Evolutionary conservation across 352 stramenopile genomes (phyloP).

Genomic region (Aphanomyces astaci): DNA sequence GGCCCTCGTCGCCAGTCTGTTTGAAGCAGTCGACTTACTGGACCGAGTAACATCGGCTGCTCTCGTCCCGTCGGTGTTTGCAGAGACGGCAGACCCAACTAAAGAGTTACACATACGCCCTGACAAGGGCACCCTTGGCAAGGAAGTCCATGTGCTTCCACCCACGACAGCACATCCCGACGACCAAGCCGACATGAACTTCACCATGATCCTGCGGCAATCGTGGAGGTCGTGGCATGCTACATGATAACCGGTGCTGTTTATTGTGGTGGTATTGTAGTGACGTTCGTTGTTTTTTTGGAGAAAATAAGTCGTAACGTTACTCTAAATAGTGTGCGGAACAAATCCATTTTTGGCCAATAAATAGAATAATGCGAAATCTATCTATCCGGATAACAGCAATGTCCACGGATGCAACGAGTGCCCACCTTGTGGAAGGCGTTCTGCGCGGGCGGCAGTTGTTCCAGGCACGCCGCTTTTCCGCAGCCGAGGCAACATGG

Average conservation of each 20-base stretch:
- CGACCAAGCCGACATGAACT: background rate
- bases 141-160: background rate
- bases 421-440: too few relatives aligned
- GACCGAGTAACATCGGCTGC: background rate
- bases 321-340: too few relatives aligned
- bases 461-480: slow-evolving; percentile 30
- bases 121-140: background rate
- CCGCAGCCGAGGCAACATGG: slow-evolving; percentile 40
- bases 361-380: too few relatives aligned
- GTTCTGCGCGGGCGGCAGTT: slow-evolving; percentile 29
- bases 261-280: too few relatives aligned
- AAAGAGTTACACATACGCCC: background rate
- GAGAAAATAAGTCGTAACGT: too few relatives aligned
- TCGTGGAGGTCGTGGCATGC: background rate
- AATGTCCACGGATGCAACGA: too few relatives aligned
- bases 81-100: too few relatives aligned
- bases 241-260: background rate
- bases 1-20: slow-evolving; percentile 1
- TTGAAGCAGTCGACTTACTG: background rate
- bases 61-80: slow-evolving; percentile 1
- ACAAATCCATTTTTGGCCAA: too few relatives aligned
- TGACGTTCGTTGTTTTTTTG: too few relatives aligned
- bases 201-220: background rate
- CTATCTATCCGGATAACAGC: background rate
- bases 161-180: background rate